phyloP scores from a whole-genome alignment of 768 basidiomycete species.

The Panellus pusillus region DNA sequence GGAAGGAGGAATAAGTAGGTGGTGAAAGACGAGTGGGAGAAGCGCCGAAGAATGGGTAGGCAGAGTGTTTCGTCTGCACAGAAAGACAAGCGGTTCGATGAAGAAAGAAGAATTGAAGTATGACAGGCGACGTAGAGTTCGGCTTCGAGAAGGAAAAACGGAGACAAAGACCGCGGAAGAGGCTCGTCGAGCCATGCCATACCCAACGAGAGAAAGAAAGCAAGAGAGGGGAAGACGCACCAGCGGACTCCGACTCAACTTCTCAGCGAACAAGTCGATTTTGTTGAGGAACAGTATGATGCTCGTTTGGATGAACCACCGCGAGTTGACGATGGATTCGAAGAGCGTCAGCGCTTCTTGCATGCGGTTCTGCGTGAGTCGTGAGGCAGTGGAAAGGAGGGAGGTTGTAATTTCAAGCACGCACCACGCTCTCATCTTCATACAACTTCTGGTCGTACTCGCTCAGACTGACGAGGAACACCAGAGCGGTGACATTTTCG shows the following conservation, averaged over 20 bases:
- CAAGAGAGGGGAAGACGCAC: neutral
- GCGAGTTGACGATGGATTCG: constrained; percentile 95
- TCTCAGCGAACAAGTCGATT: constrained; percentile 4
- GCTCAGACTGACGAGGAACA: constrained; percentile 90
- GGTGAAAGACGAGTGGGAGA: too few relatives aligned
- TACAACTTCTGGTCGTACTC: constrained; percentile 78
- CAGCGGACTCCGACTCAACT: constrained; percentile 2
- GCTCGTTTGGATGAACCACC: constrained; percentile 95
- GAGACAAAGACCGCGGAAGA: too few relatives aligned
- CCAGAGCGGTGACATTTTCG: constrained; percentile 90
- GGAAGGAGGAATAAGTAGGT: constrained; percentile 34
- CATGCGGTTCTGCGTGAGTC: constrained; percentile 78
- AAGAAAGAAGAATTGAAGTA: too few relatives aligned
- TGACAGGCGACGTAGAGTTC: too few relatives aligned
- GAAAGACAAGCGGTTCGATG: too few relatives aligned
- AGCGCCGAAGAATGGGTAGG: neutral
- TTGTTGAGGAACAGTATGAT: constrained; percentile 39
- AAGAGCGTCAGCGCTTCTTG: constrained; percentile 95
- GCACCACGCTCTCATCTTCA: too few relatives aligned
- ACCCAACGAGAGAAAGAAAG: neutral
- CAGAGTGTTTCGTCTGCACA: too few relatives aligned
- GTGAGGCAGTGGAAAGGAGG: too few relatives aligned
- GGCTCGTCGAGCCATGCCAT: too few relatives aligned
- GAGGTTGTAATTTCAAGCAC: too few relatives aligned
- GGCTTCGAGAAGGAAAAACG: too few relatives aligned